Conservation (phyloP, 768 basidiomycete genomes). For the Clathrus columnatus region DNA sequence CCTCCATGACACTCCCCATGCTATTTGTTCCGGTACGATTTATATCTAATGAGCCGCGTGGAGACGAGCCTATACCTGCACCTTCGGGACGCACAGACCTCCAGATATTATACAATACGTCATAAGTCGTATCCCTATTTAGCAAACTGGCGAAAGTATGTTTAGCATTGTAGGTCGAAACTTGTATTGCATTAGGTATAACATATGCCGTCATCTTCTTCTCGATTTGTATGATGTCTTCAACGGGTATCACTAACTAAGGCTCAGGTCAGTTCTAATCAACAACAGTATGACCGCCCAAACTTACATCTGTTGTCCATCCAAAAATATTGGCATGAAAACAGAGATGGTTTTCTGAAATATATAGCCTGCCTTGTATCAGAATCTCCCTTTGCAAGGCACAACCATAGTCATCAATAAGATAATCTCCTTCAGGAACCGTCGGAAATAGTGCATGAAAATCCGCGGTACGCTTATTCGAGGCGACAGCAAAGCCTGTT, state of each 20-base stretch:
- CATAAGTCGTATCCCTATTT: conserved; percentile 90
- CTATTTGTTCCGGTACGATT: conserved; percentile 8
- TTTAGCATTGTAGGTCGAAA: conserved; percentile 74
- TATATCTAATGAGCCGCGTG: conserved; percentile 12
- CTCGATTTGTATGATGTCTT: conserved; percentile 78
- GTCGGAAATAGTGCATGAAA: conserved; percentile 89
- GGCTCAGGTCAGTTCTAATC: conserved; percentile 5
- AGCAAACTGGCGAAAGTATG: conserved; percentile 97
- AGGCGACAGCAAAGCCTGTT: conserved; percentile 95
- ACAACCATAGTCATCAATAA: conserved; percentile 98
- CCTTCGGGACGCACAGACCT: conserved; percentile 74
- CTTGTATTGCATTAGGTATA: conserved; percentile 92
- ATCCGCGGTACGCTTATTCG: conserved; percentile 87
- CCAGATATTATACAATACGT: conserved; percentile 96
- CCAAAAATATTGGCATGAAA: conserved; percentile 99
- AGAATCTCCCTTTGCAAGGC: conserved; percentile 94
- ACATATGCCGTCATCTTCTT: conserved; percentile 98
- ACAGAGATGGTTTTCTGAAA: conserved; percentile 98
- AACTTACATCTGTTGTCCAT: conserved; percentile 94
- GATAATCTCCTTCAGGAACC: conserved; percentile 91
- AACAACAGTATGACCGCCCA: background rate
- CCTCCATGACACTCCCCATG: conserved; percentile 10
- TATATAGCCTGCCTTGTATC: conserved; percentile 91
- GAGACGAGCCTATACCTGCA: conserved; percentile 17
- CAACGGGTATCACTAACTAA: conserved; percentile 81